Evolutionary conservation across 2,329 filamentous ascomycete species (phyloP), one percentile per base, ranked within the genome.

Genomic region (Sclerotinia glacialis): DNA sequence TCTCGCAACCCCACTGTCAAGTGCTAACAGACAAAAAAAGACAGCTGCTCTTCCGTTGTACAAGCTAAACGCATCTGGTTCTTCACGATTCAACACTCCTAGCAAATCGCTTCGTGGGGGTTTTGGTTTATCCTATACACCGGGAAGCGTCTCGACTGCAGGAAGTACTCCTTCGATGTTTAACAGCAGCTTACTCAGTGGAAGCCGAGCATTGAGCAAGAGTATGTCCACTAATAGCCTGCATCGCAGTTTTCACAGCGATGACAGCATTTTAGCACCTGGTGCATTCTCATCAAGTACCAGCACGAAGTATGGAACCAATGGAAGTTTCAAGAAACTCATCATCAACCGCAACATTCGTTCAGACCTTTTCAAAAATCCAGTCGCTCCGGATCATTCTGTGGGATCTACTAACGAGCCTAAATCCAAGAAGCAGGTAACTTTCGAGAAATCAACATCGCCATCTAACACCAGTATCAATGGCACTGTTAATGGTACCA

Each of bases 41-140:
- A 88, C 86, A 70, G 89, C 91, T 12, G 90, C 94, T 53, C 79
- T 97, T 64, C 93, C 93, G 3, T 88, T 95, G 76, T 93, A 94
- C 81, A 95, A 93, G 79, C 84, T 96, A 71, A 94, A 92, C 0
- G 86, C 87, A 56, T 91, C 91, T 44, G 44, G 44, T 18, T 88
- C 91, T 11, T 89, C 90, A 28, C 89, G 93, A 58, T 88, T 93
- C 66, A 85, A 88, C 40, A 97, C 93, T 0, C 93, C 93, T 0
- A 91, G 93, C 72, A 94, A 92, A 79, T 60, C 64, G 18, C 28
- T 65, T 42, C 86, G 90, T 67, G 92, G 89, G 66, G 92, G 92
- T 6, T 97, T 92, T 75, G 94, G 94, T 3, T 96, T 97, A 77
- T 93, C 90, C 2, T 97, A 97, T 79, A 96, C 93, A 70, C 93